Evolutionary conservation across 352 stramenopile genomes (phyloP).

Genomic region (Phytophthora pinifolia): DNA sequence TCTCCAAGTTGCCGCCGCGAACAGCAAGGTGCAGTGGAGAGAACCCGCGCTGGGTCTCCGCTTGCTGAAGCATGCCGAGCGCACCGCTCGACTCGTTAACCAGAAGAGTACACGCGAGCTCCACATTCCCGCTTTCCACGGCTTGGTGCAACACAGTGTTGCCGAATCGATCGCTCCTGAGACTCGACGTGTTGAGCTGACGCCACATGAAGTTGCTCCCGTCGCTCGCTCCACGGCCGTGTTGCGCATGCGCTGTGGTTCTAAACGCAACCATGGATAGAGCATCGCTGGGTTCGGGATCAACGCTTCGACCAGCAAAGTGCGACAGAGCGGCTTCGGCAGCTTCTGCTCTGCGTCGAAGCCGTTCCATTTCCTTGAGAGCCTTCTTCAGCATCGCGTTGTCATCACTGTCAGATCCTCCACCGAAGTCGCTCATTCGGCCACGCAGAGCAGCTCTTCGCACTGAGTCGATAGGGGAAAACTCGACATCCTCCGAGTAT

Average conservation of each 20-base stretch:
- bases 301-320: conserved; percentile 19
- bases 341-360: conserved; percentile 58
- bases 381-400: conserved; percentile 52
- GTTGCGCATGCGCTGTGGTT: conserved; percentile 9
- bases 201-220: conserved; percentile 17
- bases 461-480: conserved; percentile 19
- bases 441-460: conserved; percentile 18
- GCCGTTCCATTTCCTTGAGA: conserved; percentile 51
- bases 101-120: conserved; percentile 54
- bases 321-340: conserved; percentile 59
- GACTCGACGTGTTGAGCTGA: conserved; percentile 23
- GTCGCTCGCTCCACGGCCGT: conserved; percentile 8
- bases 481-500: conserved; percentile 39
- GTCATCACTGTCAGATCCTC: conserved; percentile 17
- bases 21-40: conserved; percentile 72
- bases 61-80: conserved; percentile 51
- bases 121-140: conserved; percentile 42
- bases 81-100: conserved; percentile 36
- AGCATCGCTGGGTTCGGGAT: conserved; percentile 16
- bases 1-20: conserved; percentile 53
- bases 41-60: conserved; percentile 54
- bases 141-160: conserved; percentile 57
- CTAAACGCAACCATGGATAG: conserved; percentile 22
- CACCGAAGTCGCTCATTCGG: conserved; percentile 18
- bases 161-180: conserved; percentile 53